Evolutionary conservation across 1,284 basidiomycete species (phyloP).

Genomic region (Boletellus deceptivus): DNA sequence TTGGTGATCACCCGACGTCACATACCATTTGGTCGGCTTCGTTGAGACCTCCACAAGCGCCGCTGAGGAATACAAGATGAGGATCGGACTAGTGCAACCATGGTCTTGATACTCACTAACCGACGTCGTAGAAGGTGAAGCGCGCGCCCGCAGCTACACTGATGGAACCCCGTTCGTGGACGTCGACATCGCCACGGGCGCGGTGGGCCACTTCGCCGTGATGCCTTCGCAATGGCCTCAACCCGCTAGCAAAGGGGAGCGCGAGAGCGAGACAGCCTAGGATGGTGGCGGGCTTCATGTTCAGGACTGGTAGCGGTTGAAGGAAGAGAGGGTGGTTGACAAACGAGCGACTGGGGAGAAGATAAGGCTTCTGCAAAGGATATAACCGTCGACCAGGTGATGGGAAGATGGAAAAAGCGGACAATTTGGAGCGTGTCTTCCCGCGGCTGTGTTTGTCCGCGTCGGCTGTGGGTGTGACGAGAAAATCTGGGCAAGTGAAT

Average conservation of each 20-base stretch:
- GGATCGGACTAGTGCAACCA: background rate
- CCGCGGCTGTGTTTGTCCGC: slow-evolving; percentile 8
- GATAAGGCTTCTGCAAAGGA: slow-evolving; percentile 10
- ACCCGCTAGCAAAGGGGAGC: slow-evolving; percentile 38
- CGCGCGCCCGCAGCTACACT: slow-evolving; percentile 29
- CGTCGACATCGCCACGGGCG: slow-evolving; percentile 35
- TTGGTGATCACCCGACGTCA: slow-evolving; percentile 9
- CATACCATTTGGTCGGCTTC: slow-evolving; percentile 48
- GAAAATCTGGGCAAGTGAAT: background rate
- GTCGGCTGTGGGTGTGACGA: slow-evolving; percentile 24
- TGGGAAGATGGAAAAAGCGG: slow-evolving; percentile 1
- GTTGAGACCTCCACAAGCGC: slow-evolving; percentile 54
- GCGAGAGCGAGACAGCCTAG: slow-evolving; percentile 34
- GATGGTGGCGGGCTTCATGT: slow-evolving; percentile 26
- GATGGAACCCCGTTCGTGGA: slow-evolving; percentile 33
- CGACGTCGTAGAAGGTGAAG: slow-evolving; percentile 55
- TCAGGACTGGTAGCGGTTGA: background rate
- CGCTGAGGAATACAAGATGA: slow-evolving; percentile 33
- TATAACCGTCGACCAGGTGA: slow-evolving; percentile 3
- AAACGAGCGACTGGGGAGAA: slow-evolving; percentile 31
- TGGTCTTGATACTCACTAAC: slow-evolving; percentile 43
- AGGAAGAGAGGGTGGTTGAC: background rate
- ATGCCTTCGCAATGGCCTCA: slow-evolving; percentile 29
- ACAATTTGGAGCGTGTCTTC: background rate
- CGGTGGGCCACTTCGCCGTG: slow-evolving; percentile 47